phyloP scores from a whole-genome alignment of 495 filamentous ascomycete genomes.

The Letharia columbiana region DNA sequence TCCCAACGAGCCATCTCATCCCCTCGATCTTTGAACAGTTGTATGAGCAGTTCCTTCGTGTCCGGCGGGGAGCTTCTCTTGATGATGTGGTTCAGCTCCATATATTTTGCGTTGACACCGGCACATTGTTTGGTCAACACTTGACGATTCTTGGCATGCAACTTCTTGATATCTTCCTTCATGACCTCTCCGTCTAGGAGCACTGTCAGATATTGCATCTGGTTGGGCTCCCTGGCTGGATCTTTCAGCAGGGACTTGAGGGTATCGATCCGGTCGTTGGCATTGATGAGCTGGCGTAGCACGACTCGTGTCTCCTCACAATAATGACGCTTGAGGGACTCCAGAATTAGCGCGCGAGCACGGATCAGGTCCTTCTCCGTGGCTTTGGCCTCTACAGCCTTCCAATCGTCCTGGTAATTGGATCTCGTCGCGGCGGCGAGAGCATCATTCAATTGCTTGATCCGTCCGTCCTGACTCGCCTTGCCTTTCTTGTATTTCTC shows the following conservation, averaged over 20 bases:
- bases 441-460: background rate
- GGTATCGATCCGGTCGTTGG: background rate
- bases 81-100: background rate
- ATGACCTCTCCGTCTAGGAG: background rate
- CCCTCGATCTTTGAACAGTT: background rate
- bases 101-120: background rate
- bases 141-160: background rate
- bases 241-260: background rate
- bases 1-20: background rate
- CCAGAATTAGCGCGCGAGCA: background rate
- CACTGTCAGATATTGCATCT: background rate
- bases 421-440: background rate
- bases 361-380: background rate
- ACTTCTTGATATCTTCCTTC: background rate
- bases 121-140: background rate
- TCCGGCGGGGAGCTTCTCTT: background rate
- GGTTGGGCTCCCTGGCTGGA: background rate
- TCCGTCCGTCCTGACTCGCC: background rate
- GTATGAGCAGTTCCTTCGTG: background rate
- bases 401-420: background rate
- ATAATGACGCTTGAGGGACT: background rate
- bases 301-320: background rate
- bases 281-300: background rate
- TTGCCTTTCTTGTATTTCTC: background rate
- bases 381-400: background rate